phyloP scores from a whole-genome alignment of 352 stramenopile genomes.

The Globisporangium parvum region DNA sequence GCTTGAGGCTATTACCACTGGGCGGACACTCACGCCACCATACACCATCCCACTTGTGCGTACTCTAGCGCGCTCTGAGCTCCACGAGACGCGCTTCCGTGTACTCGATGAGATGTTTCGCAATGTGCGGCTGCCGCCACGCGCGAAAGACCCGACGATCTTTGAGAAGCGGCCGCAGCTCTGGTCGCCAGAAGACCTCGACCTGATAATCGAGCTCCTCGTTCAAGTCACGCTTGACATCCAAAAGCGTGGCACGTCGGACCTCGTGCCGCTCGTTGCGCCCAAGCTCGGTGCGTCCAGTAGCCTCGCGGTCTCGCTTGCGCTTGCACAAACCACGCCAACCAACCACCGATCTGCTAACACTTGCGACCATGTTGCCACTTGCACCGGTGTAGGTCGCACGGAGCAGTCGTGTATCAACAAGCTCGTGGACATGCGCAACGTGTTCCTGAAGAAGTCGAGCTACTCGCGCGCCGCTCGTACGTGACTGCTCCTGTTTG shows the following conservation, averaged over 20 bases:
- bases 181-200: conserved; percentile 54
- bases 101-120: conserved; percentile 45
- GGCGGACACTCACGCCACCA: too few relatives aligned
- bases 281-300: conserved; percentile 15
- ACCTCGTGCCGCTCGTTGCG: conserved; percentile 28
- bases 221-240: conserved; percentile 58
- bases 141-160: conserved; percentile 15
- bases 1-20: background rate
- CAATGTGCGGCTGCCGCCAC: conserved; percentile 29
- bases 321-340: too few relatives aligned
- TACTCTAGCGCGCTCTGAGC: conserved; percentile 14
- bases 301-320: background rate
- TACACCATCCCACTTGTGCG: too few relatives aligned
- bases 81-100: conserved; percentile 26
- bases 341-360: too few relatives aligned
- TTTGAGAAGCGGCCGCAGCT: conserved; percentile 32
- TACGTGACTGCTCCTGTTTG: too few relatives aligned
- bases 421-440: conserved; percentile 56
- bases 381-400: conserved; percentile 21
- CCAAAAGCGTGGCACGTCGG: conserved; percentile 38
- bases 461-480: conserved; percentile 32
- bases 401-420: conserved; percentile 45
- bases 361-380: background rate
- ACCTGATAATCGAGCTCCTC: conserved; percentile 46
- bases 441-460: conserved; percentile 37